Conservation (phyloP, 495 filamentous ascomycete genomes). For the Chaetomidium leptoderma region DNA sequence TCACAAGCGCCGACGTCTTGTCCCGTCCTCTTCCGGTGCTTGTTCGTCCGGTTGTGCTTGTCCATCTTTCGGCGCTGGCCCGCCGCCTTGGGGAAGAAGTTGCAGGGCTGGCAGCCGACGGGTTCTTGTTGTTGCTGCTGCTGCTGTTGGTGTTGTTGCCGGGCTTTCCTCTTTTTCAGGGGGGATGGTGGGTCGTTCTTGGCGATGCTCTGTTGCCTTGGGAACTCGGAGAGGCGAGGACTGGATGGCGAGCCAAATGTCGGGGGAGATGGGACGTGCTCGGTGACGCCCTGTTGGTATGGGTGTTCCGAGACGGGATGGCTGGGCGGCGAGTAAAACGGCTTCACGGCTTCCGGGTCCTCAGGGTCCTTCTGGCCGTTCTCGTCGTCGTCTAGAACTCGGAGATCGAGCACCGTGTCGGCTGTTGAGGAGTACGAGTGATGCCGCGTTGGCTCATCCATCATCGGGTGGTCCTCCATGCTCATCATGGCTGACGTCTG, state of each 20-base stretch:
- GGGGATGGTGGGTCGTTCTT: no score
- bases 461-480: background rate
- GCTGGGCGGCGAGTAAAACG: no score
- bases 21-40: constrained; percentile 9
- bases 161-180: no score
- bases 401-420: background rate
- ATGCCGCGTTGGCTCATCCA: no score
- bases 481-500: background rate
- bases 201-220: no score
- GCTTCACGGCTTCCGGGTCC: no score
- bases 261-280: no score
- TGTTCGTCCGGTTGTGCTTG: constrained; percentile 5
- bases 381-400: background rate
- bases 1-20: background rate
- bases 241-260: no score
- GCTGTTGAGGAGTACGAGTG: background rate
- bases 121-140: background rate
- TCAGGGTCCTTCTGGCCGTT: no score
- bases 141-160: background rate
- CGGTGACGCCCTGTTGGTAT: no score
- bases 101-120: background rate
- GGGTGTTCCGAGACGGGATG: no score
- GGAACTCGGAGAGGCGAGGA: no score
- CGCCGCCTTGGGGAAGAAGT: background rate
- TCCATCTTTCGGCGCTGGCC: constrained; percentile 11